Evolutionary conservation across 306 rosid species (phyloP), one percentile per base, ranked within the genome.

Genomic region (Inga laurina): DNA sequence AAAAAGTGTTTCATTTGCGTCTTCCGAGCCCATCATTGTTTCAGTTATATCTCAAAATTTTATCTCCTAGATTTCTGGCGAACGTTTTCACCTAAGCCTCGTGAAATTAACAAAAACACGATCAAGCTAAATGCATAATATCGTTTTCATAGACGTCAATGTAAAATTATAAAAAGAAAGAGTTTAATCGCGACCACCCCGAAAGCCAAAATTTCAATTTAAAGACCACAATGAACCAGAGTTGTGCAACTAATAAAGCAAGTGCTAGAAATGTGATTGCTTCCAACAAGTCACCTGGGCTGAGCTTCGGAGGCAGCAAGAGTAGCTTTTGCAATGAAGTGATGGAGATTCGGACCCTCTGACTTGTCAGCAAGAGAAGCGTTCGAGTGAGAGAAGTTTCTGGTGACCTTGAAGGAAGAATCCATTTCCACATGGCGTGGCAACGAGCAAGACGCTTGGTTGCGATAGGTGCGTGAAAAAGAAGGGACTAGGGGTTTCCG

Each of bases 281-380:
- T 69, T 9, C 78, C 13, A 59, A 51, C 8, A 80, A 88, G 91
- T 86, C 43, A 94, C 98, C 51, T 84, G 10, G 88, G 85, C 80
- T 65, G 94, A 44, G 83, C 72, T 72, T 92, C 89, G 14, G 92
- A 85, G 73, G 90, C 87, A 34, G 91, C 76, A 44, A 91, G 87
- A 56, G 95, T 67, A 49, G 95, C 92, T 78, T 81, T 89, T 52
- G 90, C 88, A 18, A 87, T 39, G 87, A 91, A 92, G 75, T 75
- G 84, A 12, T 72, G 87, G 64, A 90, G 87, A 75, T 88, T 74
- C 13, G 92, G 90, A 13, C 69, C 69, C 54, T 88, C 87, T 3
- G 84, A 78, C 59, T 81, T 84, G 81, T 3, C 67, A 30, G 45
- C 39, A 16, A 32, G 79, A 74, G 86, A 34, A 75, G 81, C 22